Evolutionary conservation across 805 yeast species (phyloP), one percentile per base, ranked within the genome.

Genomic region (Tetrapisispora iriomotensis): DNA sequence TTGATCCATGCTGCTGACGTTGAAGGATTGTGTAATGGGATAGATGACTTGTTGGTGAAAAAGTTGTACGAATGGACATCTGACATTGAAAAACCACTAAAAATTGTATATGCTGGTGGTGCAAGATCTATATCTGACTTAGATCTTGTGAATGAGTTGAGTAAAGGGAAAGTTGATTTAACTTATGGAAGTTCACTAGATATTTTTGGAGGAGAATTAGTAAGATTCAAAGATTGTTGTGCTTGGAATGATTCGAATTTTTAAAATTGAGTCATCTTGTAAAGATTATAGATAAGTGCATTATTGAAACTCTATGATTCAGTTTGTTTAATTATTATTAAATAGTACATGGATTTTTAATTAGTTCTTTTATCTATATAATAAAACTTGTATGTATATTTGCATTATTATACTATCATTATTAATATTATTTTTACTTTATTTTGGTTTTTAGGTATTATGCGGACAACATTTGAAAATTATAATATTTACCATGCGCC

Each of bases 1-100:
- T 65, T 92, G 39, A 80, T 92, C 14, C 99, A 92, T 64, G 98
- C 98, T 3, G 99, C 98, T 0, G 98, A 92, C 61, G 97, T 92
- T 3, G 99, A 92, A 62, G 99, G 99, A 0, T 68, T 92, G 14
- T 92, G 98, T 58, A 72, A 76, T 30, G 99, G 99, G 1, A 83
- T 92, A 25, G 99, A 92, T 54, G 78, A 79, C 54, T 73, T 77
- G 14, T 66, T 92, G 31, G 96, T 92, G 5, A 41, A 43, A 21
- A 71, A 71, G 40, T 65, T 92, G 29, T 86, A 86, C 18, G 75
- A 79, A 47, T 92, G 97, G 97, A 71, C 77, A 20, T 40, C 43
- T 15, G 33, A 47, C 29, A 36, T 54, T 12, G 39, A 45, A 7
- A 61, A 68, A 14, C 74, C 71, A 21, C 68, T 83, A 2, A 87